A percentile compares a stretch with the other conserved stretches of the same genome.
phyloP scores from a whole-genome alignment of 2,329 filamentous ascomycete species.

The Gremmenia infestans region DNA sequence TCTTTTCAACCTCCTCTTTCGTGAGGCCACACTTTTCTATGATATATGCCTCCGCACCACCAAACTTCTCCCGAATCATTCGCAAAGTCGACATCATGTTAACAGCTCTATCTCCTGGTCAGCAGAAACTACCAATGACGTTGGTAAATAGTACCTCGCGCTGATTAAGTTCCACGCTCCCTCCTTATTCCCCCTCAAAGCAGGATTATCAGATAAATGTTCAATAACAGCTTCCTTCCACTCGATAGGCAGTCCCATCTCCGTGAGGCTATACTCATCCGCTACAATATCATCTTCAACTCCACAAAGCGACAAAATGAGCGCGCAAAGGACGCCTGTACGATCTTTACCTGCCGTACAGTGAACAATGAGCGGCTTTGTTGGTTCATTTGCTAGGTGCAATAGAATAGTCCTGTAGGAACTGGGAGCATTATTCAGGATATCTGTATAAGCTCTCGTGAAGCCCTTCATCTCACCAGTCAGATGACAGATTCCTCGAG shows the following conservation, averaged over 20 bases:
- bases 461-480: constrained; percentile 46
- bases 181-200: constrained; percentile 36
- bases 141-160: constrained; percentile 27
- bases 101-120: constrained; percentile 33
- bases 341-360: constrained; percentile 76
- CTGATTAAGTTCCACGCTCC: constrained; percentile 41
- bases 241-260: constrained; percentile 49
- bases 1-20: constrained; percentile 46
- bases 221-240: constrained; percentile 48
- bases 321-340: constrained; percentile 64
- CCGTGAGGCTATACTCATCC: constrained; percentile 63
- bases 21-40: constrained; percentile 52
- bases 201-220: constrained; percentile 45
- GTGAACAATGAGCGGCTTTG: constrained; percentile 57
- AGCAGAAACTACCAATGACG: not conserved
- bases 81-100: constrained; percentile 47
- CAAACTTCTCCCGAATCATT: constrained; percentile 55
- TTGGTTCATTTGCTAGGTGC: constrained; percentile 32
- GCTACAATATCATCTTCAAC: constrained; percentile 56
- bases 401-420: constrained; percentile 50
- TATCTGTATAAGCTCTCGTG: constrained; percentile 57
- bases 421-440: constrained; percentile 48
- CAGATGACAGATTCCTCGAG: not conserved
- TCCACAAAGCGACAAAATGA: constrained; percentile 60
- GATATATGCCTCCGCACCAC: constrained; percentile 60